Conservation (phyloP, 2,329 filamentous ascomycete species). For the Trichophyton benhamiae region DNA sequence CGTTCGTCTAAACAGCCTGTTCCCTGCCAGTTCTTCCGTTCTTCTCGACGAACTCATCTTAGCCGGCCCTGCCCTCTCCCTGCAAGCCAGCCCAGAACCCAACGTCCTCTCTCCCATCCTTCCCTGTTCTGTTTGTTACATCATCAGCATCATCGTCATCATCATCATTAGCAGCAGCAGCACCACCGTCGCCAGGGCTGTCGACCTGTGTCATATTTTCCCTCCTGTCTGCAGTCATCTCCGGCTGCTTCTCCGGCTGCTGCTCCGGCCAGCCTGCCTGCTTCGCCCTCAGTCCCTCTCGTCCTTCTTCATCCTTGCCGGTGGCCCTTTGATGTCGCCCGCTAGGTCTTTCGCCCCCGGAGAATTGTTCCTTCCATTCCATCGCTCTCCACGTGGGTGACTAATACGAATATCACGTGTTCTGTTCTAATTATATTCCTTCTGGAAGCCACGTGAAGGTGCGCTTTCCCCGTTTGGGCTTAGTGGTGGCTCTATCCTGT, state of each 20-base stretch:
- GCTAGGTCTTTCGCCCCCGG: neutral
- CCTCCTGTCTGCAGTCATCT: neutral
- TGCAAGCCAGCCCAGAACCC: neutral
- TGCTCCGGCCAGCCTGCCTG: neutral
- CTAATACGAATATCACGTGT: slow-evolving; percentile 2
- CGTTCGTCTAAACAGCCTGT: neutral
- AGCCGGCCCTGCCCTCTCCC: neutral
- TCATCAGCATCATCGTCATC: neutral
- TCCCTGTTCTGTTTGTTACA: neutral
- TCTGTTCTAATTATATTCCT: neutral
- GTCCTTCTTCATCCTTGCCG: neutral
- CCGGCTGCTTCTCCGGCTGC: neutral
- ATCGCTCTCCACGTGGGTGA: neutral
- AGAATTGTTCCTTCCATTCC: neutral
- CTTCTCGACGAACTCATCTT: neutral
- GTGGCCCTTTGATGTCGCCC: neutral
- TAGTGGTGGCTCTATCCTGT: neutral
- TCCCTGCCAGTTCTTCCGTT: neutral
- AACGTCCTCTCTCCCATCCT: neutral
- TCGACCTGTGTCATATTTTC: neutral
- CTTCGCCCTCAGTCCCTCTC: neutral
- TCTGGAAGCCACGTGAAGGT: slow-evolving; percentile 1
- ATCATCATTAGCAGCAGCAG: too few relatives aligned
- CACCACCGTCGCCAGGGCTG: neutral
- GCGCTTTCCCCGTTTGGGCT: neutral